Evolutionary conservation across 139 green algal species (phyloP).

Genomic region (Picochlorum sp.): DNA sequence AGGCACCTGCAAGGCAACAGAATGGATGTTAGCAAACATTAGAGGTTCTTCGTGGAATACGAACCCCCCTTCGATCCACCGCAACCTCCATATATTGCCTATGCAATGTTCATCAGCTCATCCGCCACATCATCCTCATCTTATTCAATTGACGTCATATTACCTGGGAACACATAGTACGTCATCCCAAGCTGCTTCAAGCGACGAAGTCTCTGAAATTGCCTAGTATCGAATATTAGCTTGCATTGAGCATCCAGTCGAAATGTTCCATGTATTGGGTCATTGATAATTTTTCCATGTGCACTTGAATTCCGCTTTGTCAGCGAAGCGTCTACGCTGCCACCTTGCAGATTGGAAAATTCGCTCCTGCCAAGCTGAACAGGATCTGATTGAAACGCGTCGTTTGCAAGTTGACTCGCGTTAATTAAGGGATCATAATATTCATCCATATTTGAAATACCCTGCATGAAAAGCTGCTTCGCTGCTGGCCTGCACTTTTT

Average conservation of each 20-base stretch:
- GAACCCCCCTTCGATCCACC: background rate
- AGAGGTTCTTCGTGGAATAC: too few species aligned
- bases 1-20: too few species aligned
- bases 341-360: background rate
- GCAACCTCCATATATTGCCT: background rate
- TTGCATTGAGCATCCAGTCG: conserved; percentile 27
- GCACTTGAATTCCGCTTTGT: background rate
- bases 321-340: background rate
- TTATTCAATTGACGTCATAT: too few species aligned
- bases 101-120: too few species aligned
- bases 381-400: background rate
- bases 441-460: too few species aligned
- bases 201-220: conserved; percentile 74
- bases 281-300: conserved; percentile 41
- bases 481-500: too few species aligned
- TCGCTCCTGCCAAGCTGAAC: background rate
- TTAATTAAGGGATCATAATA: background rate
- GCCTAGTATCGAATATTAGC: conserved; percentile 62
- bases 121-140: too few species aligned
- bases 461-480: too few species aligned
- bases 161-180: conserved; percentile 24
- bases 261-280: conserved; percentile 49
- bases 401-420: conserved; percentile 1
- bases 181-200: conserved; percentile 74
- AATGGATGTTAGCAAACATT: background rate